phyloP scores from a whole-genome alignment of 495 filamentous ascomycete genomes.

The Aspergillus nidulans region DNA sequence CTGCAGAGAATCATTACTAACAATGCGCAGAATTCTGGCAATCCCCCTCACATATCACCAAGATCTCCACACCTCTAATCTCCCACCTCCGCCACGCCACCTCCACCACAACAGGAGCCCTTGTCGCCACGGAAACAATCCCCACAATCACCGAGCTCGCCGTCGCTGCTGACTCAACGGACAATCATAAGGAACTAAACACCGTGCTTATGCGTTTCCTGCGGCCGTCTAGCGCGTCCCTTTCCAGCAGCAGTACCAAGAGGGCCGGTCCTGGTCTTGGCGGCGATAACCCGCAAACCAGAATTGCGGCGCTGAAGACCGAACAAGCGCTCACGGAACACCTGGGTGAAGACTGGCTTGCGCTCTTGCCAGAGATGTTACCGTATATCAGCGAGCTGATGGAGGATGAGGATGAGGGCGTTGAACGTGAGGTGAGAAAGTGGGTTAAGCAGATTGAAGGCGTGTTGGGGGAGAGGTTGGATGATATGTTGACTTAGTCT shows the following conservation, averaged over 20 bases:
- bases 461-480: slow-evolving; percentile 79
- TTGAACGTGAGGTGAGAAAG: slow-evolving; percentile 79
- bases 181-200: slow-evolving; percentile 88
- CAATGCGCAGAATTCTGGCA: slow-evolving; percentile 71
- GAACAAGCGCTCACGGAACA: slow-evolving; percentile 71
- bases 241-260: slow-evolving; percentile 43
- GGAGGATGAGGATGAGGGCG: slow-evolving; percentile 90
- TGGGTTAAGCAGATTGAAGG: slow-evolving; percentile 87
- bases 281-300: slow-evolving; percentile 43
- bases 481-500: slow-evolving; percentile 77
- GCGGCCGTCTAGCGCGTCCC: slow-evolving; percentile 54
- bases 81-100: slow-evolving; percentile 60
- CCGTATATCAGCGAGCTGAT: slow-evolving; percentile 89
- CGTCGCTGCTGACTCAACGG: slow-evolving; percentile 66
- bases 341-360: slow-evolving; percentile 89
- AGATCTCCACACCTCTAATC: slow-evolving; percentile 63
- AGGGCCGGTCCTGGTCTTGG: slow-evolving; percentile 31
- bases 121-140: slow-evolving; percentile 45
- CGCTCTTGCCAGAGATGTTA: slow-evolving; percentile 85
- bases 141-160: slow-evolving; percentile 73
- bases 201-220: slow-evolving; percentile 66
- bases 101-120: slow-evolving; percentile 26
- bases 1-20: no score
- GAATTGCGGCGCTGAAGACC: slow-evolving; percentile 73
- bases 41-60: slow-evolving; percentile 74